Evolutionary conservation across 768 basidiomycete genomes (phyloP), one percentile per base, ranked within the genome.

Genomic region (Gloeopeniophorella convolvens): DNA sequence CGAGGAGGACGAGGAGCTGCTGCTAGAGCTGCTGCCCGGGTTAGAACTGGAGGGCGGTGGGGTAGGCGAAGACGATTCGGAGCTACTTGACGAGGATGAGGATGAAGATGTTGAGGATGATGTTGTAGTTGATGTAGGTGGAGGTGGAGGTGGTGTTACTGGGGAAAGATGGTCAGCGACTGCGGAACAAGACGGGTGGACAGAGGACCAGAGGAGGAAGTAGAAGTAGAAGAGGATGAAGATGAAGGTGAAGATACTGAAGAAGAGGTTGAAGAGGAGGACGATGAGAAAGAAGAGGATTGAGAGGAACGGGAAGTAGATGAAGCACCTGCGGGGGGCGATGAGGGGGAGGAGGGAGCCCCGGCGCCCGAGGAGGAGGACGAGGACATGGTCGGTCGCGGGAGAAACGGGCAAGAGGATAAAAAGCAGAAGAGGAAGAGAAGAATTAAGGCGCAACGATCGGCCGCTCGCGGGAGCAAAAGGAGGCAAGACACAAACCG

Each of bases 231-330:
- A 10, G 31, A 23, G 8, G 51, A 33, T 4, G 50, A 31, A 13
- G 50, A 45, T 27, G 10, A 9, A 16, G 28, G 5, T n/a, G 27
- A 12, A 8, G 42, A 35, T 30, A 39, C 40, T 33, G 48, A 24
- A 45, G 24, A 18, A 21, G 50, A 24, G 9, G 55, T 21, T 24
- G 37, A 32, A n/a, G 53, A 35, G 0, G 48, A 41, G 15, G 44
- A 24, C 12, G 34, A 36, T 7, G 50, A 39, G 31, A 24, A 23
- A 27, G 51, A 30, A 10, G 39, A 40, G 4, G 49, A 36, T 1
- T 36, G 34, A 21, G 55, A 50, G 5, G 48, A 46, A 20, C 47
- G 39, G 16, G 60, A 43, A 18, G 33, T 48, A 20, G 56, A 48
- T 4, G 48, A 32, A 7, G 59, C 42, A 21, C 41, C 43, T 28